Evolutionary conservation across 331 rosid genomes (phyloP).

Genomic region (Stylosanthes scabra): DNA sequence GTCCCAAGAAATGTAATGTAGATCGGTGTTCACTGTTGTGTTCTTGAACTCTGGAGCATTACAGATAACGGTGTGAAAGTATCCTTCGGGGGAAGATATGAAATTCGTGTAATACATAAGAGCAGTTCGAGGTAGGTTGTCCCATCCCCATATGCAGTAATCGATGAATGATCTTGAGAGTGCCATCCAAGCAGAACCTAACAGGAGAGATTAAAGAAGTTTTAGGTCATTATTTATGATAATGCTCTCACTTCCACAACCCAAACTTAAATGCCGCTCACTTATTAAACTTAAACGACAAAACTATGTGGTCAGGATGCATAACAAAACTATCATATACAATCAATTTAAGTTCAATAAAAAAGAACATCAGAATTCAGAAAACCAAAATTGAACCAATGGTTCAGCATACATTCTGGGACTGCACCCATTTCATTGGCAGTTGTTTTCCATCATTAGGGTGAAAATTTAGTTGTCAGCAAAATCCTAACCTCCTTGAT

Average conservation of each 20-base stretch:
- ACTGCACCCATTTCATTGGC: neutral
- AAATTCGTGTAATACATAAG: conserved; percentile 97
- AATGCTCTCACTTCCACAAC: conserved; percentile 11
- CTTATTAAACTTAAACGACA: neutral
- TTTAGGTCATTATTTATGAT: conserved; percentile 19
- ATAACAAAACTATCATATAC: neutral
- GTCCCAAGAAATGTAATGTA: conserved; percentile 97
- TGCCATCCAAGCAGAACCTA: conserved; percentile 99
- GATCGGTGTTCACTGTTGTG: conserved; percentile 94
- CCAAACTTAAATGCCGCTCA: neutral
- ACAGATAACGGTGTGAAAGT: conserved; percentile 95
- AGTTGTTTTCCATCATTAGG: conserved; percentile 12
- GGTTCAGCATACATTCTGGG: neutral
- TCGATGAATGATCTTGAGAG: conserved; percentile 90
- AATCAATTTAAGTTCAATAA: neutral
- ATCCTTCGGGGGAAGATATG: conserved; percentile 96
- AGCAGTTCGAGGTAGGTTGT: conserved; percentile 89
- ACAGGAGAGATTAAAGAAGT: conserved; percentile 22
- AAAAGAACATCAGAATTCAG: conserved; percentile 21
- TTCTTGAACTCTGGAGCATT: conserved; percentile 92
- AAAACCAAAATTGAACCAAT: conserved; percentile 7
- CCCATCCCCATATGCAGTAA: conserved; percentile 99
- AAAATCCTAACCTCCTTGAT: conserved; percentile 16
- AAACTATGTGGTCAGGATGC: conserved; percentile 13
- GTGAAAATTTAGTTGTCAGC: neutral